These are phyloP conservation scores for Pestalotiopsis sp. DNA, from an alignment of 2,329 filamentous ascomycete species.

Conservation along the genomic window DNA sequence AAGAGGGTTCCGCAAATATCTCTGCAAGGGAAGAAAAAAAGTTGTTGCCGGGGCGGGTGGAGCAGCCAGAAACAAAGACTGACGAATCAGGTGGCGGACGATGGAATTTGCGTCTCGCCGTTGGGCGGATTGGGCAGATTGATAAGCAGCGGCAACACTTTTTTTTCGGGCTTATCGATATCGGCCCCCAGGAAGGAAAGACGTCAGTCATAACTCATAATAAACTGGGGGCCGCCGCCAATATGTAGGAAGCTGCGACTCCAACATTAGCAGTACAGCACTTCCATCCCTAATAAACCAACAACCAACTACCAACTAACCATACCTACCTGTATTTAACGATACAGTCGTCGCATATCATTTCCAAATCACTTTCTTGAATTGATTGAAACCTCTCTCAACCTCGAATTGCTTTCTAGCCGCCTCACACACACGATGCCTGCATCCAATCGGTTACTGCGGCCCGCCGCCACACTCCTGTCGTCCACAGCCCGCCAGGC, in stretches of 20 bases:
- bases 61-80: not conserved
- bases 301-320: not conserved
- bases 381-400: not conserved
- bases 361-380: not conserved
- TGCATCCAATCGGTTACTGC: slow-evolving; percentile 25
- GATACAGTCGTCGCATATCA: not conserved
- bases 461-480: slow-evolving; percentile 28
- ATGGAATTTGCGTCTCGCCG: slow-evolving; percentile 12
- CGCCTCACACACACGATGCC: slow-evolving; percentile 7
- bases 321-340: not conserved
- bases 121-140: slow-evolving; percentile 1
- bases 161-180: slow-evolving; percentile 11
- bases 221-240: not conserved
- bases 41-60: not conserved
- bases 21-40: not conserved
- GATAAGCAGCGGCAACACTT: slow-evolving; percentile 4
- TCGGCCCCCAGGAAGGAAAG: slow-evolving; percentile 4
- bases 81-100: slow-evolving; percentile 2
- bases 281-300: not conserved
- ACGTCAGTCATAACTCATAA: not conserved
- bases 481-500: slow-evolving; percentile 23
- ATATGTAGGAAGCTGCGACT: not conserved
- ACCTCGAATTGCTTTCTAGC: too few relatives aligned
- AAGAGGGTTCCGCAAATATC: not conserved
- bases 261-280: not conserved